Percentiles rank a stretch among this genome's conserved stretches.
phyloP scores from a whole-genome alignment of 23 red algal genomes.

The Gracilaria domingensis region DNA sequence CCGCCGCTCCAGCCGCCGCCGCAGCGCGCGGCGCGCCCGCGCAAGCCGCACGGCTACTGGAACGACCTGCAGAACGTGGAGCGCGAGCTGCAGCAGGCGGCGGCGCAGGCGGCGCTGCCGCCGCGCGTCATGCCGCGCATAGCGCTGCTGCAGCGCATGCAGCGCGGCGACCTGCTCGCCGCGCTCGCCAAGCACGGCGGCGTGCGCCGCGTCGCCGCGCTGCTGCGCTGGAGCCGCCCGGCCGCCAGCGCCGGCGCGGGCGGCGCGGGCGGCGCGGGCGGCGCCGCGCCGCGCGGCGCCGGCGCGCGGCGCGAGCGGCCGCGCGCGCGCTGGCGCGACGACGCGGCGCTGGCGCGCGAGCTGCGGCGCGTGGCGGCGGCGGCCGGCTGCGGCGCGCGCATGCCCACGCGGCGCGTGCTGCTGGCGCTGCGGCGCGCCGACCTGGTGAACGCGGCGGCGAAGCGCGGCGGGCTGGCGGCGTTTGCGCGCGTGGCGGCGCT shows the following conservation, averaged over 20 bases:
- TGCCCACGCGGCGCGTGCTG: constrained; percentile 50
- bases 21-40: background rate
- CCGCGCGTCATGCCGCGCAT: constrained; percentile 45
- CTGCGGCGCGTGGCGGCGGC: background rate
- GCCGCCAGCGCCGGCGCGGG: background rate
- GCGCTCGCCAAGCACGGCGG: constrained; percentile 68
- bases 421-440: constrained; percentile 11
- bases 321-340: constrained; percentile 23
- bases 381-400: constrained; percentile 1
- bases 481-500: constrained; percentile 2
- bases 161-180: constrained; percentile 57
- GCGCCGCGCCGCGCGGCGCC: background rate
- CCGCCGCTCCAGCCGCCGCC: constrained; percentile 3
- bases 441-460: constrained; percentile 38
- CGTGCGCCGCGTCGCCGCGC: constrained; percentile 24
- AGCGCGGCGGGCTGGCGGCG: constrained; percentile 45
- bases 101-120: background rate
- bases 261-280: background rate
- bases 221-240: constrained; percentile 25
- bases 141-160: constrained; percentile 32
- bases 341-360: constrained; percentile 15
- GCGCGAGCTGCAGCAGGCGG: constrained; percentile 42
- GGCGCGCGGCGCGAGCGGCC: background rate
- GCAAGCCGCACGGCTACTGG: constrained; percentile 72
- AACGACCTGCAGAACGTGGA: constrained; percentile 54